Percentiles rank a stretch among this genome's conserved stretches.
These are phyloP conservation scores for Wickerhamiella australiensis DNA, from an alignment of 805 yeast species.

Conservation along the genomic window DNA sequence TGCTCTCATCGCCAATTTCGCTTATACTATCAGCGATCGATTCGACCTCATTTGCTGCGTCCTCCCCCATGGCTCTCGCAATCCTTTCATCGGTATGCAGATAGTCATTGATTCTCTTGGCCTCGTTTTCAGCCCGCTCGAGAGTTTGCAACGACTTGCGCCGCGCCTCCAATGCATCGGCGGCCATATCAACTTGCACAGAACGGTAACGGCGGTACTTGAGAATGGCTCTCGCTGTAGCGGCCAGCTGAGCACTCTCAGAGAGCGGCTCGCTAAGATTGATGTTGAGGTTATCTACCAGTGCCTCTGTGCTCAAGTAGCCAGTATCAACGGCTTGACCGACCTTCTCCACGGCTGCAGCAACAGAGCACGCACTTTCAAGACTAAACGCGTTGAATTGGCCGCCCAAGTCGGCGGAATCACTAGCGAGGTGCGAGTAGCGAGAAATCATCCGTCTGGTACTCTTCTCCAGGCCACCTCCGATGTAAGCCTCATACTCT, in stretches of 20 bases:
- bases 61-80: conserved; percentile 14
- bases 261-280: conserved; percentile 57
- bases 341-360: conserved; percentile 59
- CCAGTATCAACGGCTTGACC: conserved; percentile 74
- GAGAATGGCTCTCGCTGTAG: conserved; percentile 44
- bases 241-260: conserved; percentile 56
- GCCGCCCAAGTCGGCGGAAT: conserved; percentile 68
- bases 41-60: conserved; percentile 7
- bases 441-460: conserved; percentile 44
- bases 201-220: conserved; percentile 50
- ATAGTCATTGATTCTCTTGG: conserved; percentile 32
- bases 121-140: conserved; percentile 35
- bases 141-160: conserved; percentile 28
- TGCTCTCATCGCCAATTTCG: neutral
- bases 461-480: conserved; percentile 41
- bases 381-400: conserved; percentile 48
- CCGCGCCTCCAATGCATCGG: conserved; percentile 31
- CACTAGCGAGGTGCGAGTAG: conserved; percentile 47
- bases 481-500: conserved; percentile 37
- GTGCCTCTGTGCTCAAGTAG: conserved; percentile 39
- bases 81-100: conserved; percentile 25
- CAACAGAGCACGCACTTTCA: conserved; percentile 33
- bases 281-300: conserved; percentile 42
- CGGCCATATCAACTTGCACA: conserved; percentile 38
- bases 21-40: neutral